Evolutionary conservation across 768 basidiomycete genomes (phyloP).

Genomic region (Psilocybe tampanensis): DNA sequence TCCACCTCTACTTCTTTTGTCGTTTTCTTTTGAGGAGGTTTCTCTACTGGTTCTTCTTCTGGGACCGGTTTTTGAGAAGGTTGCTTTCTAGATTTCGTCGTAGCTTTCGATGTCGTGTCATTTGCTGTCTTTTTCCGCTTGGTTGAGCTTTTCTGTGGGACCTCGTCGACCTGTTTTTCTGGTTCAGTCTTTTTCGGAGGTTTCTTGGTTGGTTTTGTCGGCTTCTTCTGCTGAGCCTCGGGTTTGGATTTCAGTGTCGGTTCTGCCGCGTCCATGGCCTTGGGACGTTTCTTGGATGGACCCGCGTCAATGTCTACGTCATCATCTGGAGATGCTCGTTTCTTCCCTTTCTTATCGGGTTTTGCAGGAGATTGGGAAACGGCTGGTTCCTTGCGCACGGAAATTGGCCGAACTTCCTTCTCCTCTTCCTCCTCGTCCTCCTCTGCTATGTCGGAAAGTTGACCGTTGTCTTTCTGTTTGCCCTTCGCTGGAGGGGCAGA

Average conservation of each 20-base stretch:
- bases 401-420: not conserved
- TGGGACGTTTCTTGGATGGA: not conserved
- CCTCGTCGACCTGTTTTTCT: not conserved
- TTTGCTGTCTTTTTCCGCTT: not conserved
- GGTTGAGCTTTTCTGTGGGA: not conserved
- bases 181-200: not conserved
- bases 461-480: conserved; percentile 4
- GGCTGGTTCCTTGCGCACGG: not conserved
- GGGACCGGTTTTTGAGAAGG: not conserved
- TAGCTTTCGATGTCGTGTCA: not conserved
- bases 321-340: not conserved
- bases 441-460: conserved; percentile 20
- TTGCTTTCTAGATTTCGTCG: not conserved
- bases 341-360: not conserved
- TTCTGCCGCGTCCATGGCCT: not conserved
- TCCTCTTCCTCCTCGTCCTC: conserved; percentile 19
- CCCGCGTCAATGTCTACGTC: not conserved
- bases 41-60: not conserved
- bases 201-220: not conserved
- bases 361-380: not conserved
- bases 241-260: not conserved
- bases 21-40: not conserved
- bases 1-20: not conserved
- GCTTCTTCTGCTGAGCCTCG: not conserved
- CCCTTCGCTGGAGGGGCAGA: not conserved